Evolutionary conservation across 371 early-diverging fungal species (phyloP), one percentile per base, ranked within the genome.

Genomic region (Syncephalastrum racemosum): DNA sequence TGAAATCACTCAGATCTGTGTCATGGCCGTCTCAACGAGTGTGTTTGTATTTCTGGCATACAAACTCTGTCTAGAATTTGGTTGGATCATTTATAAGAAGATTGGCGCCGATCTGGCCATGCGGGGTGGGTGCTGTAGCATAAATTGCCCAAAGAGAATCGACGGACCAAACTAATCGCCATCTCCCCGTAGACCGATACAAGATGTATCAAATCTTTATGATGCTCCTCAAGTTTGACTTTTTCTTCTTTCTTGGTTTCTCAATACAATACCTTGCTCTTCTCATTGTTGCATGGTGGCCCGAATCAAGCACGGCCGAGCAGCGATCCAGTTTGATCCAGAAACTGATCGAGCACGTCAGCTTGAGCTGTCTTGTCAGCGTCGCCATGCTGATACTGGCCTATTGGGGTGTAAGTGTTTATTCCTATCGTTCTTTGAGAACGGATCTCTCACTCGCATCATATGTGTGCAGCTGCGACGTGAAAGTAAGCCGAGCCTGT

Each of bases 61-160:
- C 50, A 79, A 79, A 42, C 52, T 79, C 1, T 79, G 75, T 54
- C 60, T 77, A 2, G 77, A 77, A 49, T 77, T 77, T 63, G 77
- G 77, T 27, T 96, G 95, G 95, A 89, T 87, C 64, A 91, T 96
- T 36, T 96, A 93, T 75, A 94, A 94, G 70, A 86, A 90, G 71
- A 92, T 96, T 66, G 96, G 96, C 2, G 94, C 96, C 4, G 94
- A 95, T 67, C 79, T 93, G 51, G 73, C 79, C 27, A 93, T 93
- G 83, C 77, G 90, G 73, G 80, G 92, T 92, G 83, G 60, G 47
- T 14, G n/a, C 13, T 4, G 19, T 6, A 57, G 24, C 20, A n/a
- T n/a, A n/a, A n/a, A n/a, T n/a, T n/a, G n/a, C n/a, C n/a, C n/a
- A 4, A 50, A 22, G 22, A 23, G 8, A 31, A 13, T 4, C 20